Evolutionary conservation across 2,329 filamentous ascomycete genomes (phyloP).

Genomic region (Teratosphaeria gauchensis): DNA sequence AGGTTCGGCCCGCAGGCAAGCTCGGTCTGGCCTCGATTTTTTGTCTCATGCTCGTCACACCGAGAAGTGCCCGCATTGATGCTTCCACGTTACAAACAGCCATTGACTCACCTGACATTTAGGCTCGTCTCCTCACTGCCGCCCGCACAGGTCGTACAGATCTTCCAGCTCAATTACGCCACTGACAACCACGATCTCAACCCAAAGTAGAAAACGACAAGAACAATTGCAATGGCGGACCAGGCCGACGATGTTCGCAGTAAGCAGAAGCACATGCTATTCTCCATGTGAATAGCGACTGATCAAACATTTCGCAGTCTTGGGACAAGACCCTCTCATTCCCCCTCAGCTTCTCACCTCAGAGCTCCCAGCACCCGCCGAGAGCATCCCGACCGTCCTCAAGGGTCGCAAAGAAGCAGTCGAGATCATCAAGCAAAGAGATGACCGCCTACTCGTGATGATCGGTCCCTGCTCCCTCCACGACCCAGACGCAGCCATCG

Average conservation of each 20-base stretch:
- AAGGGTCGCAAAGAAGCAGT: constrained; percentile 60
- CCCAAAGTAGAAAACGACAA: background rate
- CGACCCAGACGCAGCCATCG: constrained; percentile 76
- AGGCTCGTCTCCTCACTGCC: background rate
- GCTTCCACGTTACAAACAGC: background rate
- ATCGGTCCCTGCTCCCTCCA: constrained; percentile 96
- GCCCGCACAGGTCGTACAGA: background rate
- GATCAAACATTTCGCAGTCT: constrained; percentile 46
- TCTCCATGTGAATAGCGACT: background rate
- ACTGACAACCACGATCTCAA: background rate
- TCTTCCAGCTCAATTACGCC: background rate
- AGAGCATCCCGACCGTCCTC: constrained; percentile 58
- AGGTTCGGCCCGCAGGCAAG: background rate
- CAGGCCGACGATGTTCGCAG: background rate
- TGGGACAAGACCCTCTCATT: constrained; percentile 90
- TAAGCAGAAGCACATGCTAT: background rate
- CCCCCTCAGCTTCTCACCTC: constrained; percentile 76
- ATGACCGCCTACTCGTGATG: constrained; percentile 85
- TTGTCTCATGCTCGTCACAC: background rate
- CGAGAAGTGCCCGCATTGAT: background rate
- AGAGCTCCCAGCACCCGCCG: constrained; percentile 61
- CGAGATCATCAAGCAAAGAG: constrained; percentile 66
- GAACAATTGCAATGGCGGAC: background rate
- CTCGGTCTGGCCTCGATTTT: background rate
- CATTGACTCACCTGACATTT: background rate